phyloP scores from a whole-genome alignment of 2,329 filamentous ascomycete species.

The Xylariaceae sp. region DNA sequence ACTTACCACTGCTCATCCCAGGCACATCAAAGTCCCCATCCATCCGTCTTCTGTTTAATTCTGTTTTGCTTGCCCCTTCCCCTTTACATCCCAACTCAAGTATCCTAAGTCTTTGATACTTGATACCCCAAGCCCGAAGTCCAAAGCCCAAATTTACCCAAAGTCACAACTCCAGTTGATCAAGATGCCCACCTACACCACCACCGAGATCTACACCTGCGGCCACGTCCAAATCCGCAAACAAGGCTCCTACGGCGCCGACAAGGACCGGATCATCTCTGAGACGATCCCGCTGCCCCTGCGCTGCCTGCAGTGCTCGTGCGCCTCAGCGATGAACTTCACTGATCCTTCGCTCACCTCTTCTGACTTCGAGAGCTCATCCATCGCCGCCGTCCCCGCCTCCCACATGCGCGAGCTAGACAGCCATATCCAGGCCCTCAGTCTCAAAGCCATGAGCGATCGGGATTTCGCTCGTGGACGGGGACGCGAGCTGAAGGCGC shows the following conservation, averaged over 20 bases:
- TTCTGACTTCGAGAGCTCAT: no score
- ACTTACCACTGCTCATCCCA: no score
- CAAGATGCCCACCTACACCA: conserved; percentile 18
- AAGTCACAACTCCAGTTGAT: no score
- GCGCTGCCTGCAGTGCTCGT: conserved; percentile 14
- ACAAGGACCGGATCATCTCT: not conserved
- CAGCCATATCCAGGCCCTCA: not conserved
- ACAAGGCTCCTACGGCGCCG: conserved; percentile 5
- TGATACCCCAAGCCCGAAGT: no score
- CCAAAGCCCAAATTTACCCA: no score
- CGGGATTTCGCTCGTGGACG: not conserved
- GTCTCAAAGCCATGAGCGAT: not conserved
- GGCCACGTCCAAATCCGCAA: conserved; percentile 10
- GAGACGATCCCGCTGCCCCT: conserved; percentile 11
- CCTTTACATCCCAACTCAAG: no score
- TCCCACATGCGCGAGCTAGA: conserved; percentile 1
- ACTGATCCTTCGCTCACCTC: no score
- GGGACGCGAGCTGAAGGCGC: not conserved
- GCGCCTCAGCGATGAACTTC: conserved; percentile 3
- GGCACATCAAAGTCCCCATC: no score
- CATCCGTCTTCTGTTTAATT: no score
- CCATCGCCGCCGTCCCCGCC: not conserved
- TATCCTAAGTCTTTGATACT: no score
- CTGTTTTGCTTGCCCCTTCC: no score
- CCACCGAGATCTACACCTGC: conserved; percentile 15